Percentiles rank a stretch among this genome's conserved stretches.
Evolutionary conservation across 306 rosid species (phyloP).

Genomic region (Begonia fuchsioides): DNA sequence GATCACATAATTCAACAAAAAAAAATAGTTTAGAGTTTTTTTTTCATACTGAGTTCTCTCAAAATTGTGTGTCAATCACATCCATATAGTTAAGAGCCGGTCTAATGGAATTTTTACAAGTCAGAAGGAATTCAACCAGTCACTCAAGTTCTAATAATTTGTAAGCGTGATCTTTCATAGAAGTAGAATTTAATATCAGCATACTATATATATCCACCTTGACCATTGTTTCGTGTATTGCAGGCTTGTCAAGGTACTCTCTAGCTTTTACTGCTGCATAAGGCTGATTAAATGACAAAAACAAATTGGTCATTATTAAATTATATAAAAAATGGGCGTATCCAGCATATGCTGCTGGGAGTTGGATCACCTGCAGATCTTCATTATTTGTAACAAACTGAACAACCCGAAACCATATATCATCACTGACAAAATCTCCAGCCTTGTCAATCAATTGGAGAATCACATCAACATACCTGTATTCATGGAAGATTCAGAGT

Average conservation of each 20-base stretch:
- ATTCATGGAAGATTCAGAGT: background rate
- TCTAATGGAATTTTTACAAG: too few species aligned
- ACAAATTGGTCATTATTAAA: too few species aligned
- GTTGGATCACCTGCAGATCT: slow-evolving; percentile 79
- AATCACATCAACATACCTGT: slow-evolving; percentile 95
- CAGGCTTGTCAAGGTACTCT: slow-evolving; percentile 96
- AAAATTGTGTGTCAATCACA: too few species aligned
- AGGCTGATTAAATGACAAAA: slow-evolving; percentile 60
- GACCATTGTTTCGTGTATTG: slow-evolving; percentile 98
- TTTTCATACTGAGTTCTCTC: too few species aligned
- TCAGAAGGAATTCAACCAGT: too few species aligned
- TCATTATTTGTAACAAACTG: slow-evolving; percentile 98
- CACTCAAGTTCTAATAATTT: too few species aligned
- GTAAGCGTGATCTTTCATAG: too few species aligned
- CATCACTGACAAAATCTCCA: slow-evolving; percentile 98
- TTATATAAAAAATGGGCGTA: slow-evolving; percentile 12
- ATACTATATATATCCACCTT: slow-evolving; percentile 46
- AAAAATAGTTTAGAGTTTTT: too few species aligned
- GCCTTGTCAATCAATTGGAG: slow-evolving; percentile 99
- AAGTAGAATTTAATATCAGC: background rate
- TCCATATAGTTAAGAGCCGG: too few species aligned
- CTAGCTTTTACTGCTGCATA: slow-evolving; percentile 95
- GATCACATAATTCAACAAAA: too few species aligned
- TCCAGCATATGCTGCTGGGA: slow-evolving; percentile 8
- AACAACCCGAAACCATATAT: slow-evolving; percentile 99